Conservation (phyloP, 495 filamentous ascomycete species). For the Chaetomium cochliodes region DNA sequence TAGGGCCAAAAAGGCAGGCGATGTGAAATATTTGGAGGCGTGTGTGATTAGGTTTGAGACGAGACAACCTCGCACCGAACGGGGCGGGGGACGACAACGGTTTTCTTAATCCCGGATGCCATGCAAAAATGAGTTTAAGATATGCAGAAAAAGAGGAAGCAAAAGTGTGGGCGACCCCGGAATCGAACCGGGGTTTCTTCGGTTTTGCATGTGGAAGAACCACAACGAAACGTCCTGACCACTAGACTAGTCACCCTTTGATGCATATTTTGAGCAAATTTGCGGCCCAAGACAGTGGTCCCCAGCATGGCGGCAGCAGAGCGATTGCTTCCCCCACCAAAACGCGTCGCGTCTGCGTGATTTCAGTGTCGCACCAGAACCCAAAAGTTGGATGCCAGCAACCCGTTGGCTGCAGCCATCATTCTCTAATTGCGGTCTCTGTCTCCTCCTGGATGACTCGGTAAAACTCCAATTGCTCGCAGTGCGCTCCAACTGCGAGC, state of each 20-base stretch:
- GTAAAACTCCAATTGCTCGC: too few species aligned
- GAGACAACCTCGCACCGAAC: not conserved
- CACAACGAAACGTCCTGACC: slow-evolving; percentile 22
- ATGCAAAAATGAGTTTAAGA: not conserved
- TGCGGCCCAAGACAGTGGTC: not conserved
- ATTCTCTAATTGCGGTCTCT: not conserved
- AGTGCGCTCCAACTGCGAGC: too few species aligned
- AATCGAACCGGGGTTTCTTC: slow-evolving; percentile 33
- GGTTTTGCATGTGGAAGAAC: slow-evolving; percentile 9
- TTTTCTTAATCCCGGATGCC: too few species aligned
- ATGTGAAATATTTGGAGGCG: not conserved
- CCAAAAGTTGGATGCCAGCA: too few species aligned
- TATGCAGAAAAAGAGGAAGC: not conserved
- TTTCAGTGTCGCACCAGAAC: not conserved
- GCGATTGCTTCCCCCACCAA: not conserved
- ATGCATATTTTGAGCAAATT: not conserved
- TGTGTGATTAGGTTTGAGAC: too few species aligned
- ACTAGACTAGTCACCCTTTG: slow-evolving; percentile 21
- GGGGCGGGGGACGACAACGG: not conserved
- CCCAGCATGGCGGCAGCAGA: not conserved
- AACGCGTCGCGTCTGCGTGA: not conserved
- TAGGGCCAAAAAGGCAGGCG: not conserved
- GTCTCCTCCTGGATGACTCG: too few species aligned
- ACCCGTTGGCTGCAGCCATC: not conserved
- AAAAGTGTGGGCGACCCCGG: slow-evolving; percentile 25